Evolutionary conservation across 257 asterid species (phyloP).

Genomic region (Penstemon newberryi): DNA sequence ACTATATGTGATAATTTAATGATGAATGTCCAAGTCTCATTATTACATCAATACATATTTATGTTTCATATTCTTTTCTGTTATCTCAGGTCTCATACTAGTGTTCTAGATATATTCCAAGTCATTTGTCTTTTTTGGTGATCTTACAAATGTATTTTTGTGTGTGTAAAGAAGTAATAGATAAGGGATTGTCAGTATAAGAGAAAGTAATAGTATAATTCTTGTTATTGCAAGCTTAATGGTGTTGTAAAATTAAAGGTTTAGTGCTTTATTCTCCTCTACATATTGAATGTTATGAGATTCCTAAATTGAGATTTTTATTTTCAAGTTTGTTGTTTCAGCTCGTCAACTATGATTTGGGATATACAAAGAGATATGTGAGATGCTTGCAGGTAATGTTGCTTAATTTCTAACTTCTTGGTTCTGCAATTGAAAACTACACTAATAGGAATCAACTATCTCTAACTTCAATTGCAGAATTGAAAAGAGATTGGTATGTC

Average conservation of each 20-base stretch:
- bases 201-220: neutral
- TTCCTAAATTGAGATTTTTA: slow-evolving; percentile 21
- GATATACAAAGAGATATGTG: slow-evolving; percentile 93
- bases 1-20: neutral
- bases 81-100: neutral
- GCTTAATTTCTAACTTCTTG: neutral
- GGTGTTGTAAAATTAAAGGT: neutral
- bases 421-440: too few species aligned
- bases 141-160: neutral
- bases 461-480: neutral
- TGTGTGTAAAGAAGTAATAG: neutral
- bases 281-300: slow-evolving; percentile 1
- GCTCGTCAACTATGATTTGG: slow-evolving; percentile 98
- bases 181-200: neutral
- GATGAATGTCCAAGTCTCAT: slow-evolving; percentile 10
- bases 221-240: neutral
- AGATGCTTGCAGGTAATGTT: slow-evolving; percentile 86
- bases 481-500: neutral
- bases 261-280: slow-evolving; percentile 9
- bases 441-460: neutral
- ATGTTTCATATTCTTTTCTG: neutral
- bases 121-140: slow-evolving; percentile 2
- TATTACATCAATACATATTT: neutral
- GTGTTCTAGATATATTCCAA: neutral
- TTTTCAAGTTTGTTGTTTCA: slow-evolving; percentile 85